These are phyloP conservation scores for Porphyra umbilicalis DNA, from an alignment of 31 red algal genomes.

Conservation along the genomic window DNA sequence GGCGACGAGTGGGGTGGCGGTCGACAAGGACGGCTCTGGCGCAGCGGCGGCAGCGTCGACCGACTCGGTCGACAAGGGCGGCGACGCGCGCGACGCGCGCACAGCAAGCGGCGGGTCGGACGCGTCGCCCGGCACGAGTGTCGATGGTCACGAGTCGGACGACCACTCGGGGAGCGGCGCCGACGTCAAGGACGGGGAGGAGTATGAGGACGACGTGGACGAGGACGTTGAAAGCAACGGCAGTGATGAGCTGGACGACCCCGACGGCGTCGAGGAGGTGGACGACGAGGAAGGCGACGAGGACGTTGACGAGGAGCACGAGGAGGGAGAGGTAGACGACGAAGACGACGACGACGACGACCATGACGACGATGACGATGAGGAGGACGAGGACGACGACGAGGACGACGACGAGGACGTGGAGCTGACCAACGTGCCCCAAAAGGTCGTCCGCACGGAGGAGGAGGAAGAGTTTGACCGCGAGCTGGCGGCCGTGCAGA, in stretches of 20 bases:
- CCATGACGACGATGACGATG: background rate
- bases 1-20: no score
- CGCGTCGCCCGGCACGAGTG: background rate
- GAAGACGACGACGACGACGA: conserved; percentile 39
- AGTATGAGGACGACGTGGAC: conserved; percentile 24
- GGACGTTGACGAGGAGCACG: conserved; percentile 1
- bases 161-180: background rate
- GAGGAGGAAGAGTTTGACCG: conserved; percentile 15
- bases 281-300: conserved; percentile 5
- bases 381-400: background rate
- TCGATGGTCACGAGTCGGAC: no score
- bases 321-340: conserved; percentile 54
- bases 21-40: no score
- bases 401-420: background rate
- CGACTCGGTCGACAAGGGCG: background rate
- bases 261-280: no score
- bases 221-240: conserved; percentile 52
- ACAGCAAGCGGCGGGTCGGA: background rate
- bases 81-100: background rate
- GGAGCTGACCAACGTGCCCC: background rate
- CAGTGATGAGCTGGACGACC: conserved; percentile 20
- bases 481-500: conserved; percentile 1
- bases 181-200: background rate
- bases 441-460: background rate
- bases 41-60: background rate